These are phyloP conservation scores for Pythium insidiosum DNA, from an alignment of 352 stramenopile species.

Conservation along the genomic window DNA sequence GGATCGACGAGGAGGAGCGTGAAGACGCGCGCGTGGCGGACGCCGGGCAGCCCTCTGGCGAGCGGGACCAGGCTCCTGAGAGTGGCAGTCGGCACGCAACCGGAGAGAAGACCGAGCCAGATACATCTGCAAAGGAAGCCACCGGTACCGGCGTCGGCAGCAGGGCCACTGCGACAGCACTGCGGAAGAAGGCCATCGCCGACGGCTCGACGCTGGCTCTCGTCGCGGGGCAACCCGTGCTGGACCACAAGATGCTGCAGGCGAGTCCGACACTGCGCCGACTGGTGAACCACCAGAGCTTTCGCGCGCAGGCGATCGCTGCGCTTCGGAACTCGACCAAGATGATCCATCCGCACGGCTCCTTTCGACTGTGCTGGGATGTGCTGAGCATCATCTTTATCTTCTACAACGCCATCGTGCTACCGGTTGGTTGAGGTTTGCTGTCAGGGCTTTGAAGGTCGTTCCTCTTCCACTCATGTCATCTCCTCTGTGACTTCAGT, in stretches of 20 bases:
- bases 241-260: neutral
- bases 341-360: conserved; percentile 57
- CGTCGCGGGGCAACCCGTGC: too few relatives aligned
- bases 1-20: conserved; percentile 7
- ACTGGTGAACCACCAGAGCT: conserved; percentile 12
- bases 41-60: too few relatives aligned
- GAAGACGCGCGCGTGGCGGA: neutral
- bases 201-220: too few relatives aligned
- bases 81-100: too few relatives aligned
- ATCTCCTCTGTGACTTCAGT: conserved; percentile 15
- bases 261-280: neutral
- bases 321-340: conserved; percentile 8
- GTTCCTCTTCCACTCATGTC: too few relatives aligned
- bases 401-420: conserved; percentile 61
- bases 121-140: too few relatives aligned
- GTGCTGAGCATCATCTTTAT: conserved; percentile 63
- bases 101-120: too few relatives aligned
- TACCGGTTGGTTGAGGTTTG: conserved; percentile 60
- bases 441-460: too few relatives aligned
- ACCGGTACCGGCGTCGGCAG: too few relatives aligned
- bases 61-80: too few relatives aligned
- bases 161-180: neutral
- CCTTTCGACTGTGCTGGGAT: conserved; percentile 55
- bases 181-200: neutral
- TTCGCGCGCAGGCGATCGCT: conserved; percentile 4